phyloP scores from a whole-genome alignment of 495 filamentous ascomycete genomes.

The Penicillium ochrochloron region DNA sequence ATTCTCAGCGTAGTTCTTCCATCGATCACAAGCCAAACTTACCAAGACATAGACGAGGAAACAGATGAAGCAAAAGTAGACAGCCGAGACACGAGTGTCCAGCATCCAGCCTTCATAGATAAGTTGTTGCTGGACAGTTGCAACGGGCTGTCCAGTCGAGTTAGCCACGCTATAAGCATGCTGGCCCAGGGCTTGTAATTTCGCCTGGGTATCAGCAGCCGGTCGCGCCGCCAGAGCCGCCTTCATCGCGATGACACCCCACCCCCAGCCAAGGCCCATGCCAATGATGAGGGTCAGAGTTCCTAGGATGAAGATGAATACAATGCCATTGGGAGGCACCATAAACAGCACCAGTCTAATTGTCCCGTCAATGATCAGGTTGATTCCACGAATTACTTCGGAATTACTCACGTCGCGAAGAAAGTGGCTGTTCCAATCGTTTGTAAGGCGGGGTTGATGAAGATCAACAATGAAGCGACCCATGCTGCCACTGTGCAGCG shows the following conservation, averaged over 20 bases:
- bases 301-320: conserved; percentile 44
- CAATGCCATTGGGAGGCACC: conserved; percentile 43
- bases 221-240: conserved; percentile 45
- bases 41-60: conserved; percentile 46
- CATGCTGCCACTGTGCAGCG: conserved; percentile 49
- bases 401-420: conserved; percentile 35
- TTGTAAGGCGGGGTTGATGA: conserved; percentile 40
- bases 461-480: conserved; percentile 47
- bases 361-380: conserved; percentile 7
- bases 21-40: background rate
- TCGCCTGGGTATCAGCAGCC: conserved; percentile 40
- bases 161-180: conserved; percentile 37
- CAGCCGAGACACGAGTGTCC: conserved; percentile 43
- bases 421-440: conserved; percentile 38
- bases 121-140: conserved; percentile 29
- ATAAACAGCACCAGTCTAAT: conserved; percentile 43
- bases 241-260: conserved; percentile 49
- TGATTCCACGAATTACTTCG: background rate
- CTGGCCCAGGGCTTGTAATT: conserved; percentile 38
- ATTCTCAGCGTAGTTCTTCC: background rate
- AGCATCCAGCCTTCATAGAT: conserved; percentile 47
- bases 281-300: conserved; percentile 40
- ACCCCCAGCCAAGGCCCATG: conserved; percentile 46
- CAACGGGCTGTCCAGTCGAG: conserved; percentile 34
- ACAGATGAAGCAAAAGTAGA: conserved; percentile 42